phyloP scores from a whole-genome alignment of 1,284 basidiomycete species.

The Kalmanozyma brasiliensis region DNA sequence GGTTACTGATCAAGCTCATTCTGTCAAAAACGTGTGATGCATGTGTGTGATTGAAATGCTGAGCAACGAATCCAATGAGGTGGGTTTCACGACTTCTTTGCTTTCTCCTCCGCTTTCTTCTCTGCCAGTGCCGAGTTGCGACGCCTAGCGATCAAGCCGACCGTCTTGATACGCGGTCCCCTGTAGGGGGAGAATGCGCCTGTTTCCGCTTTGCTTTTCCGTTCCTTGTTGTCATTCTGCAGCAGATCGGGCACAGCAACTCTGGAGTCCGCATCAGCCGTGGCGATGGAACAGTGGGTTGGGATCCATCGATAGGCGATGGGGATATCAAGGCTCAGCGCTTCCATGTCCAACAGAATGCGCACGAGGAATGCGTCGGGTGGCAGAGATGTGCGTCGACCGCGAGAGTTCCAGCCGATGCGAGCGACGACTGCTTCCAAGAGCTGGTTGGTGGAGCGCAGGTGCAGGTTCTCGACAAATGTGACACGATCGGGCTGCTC shows the following conservation, averaged over 20 bases:
- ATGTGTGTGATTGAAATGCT: background rate
- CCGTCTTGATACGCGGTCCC: conserved; percentile 28
- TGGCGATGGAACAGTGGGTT: conserved; percentile 7
- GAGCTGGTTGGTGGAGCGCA: conserved; percentile 6
- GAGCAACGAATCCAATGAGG: background rate
- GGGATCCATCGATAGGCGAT: conserved; percentile 34
- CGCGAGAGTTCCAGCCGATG: conserved; percentile 24
- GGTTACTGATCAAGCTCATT: conserved; percentile 16
- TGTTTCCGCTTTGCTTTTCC: background rate
- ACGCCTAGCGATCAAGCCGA: conserved; percentile 24
- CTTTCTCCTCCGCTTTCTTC: conserved; percentile 1
- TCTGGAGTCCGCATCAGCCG: background rate
- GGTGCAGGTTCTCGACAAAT: background rate
- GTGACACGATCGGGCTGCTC: background rate
- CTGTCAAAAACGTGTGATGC: background rate
- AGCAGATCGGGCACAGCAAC: background rate
- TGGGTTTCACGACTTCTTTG: background rate
- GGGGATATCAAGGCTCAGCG: conserved; percentile 26
- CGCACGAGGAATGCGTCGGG: conserved; percentile 33
- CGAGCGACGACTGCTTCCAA: conserved; percentile 10
- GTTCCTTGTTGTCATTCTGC: background rate
- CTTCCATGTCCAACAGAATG: conserved; percentile 37
- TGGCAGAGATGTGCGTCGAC: conserved; percentile 15
- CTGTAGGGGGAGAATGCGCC: conserved; percentile 22
- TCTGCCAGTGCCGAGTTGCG: background rate